phyloP scores from a whole-genome alignment of 1,139 yeast species.

The Eremothecium gossypii region DNA sequence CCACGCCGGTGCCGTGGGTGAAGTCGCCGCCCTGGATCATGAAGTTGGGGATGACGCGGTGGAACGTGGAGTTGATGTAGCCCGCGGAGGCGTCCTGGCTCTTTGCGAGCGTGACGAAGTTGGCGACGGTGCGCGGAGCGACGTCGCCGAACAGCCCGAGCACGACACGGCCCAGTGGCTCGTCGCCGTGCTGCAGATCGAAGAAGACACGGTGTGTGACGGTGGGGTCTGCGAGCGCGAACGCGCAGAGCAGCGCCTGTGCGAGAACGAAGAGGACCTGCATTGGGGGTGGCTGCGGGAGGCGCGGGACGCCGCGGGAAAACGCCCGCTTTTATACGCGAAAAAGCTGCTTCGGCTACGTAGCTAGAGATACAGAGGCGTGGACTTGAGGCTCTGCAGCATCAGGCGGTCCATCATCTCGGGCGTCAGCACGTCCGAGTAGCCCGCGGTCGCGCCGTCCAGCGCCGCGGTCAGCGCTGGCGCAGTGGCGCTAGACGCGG shows the following conservation, averaged over 20 bases:
- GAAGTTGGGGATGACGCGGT: constrained; percentile 65
- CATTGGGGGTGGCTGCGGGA: neutral
- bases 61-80: constrained; percentile 56
- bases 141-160: constrained; percentile 64
- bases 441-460: constrained; percentile 7
- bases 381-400: constrained; percentile 26
- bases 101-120: constrained; percentile 57
- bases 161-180: constrained; percentile 52
- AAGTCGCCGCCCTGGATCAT: constrained; percentile 84
- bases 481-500: constrained; percentile 13
- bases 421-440: constrained; percentile 16
- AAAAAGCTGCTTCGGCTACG: neutral
- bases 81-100: constrained; percentile 39
- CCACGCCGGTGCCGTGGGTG: constrained; percentile 59
- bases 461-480: constrained; percentile 8
- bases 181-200: constrained; percentile 50
- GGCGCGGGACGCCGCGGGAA: neutral
- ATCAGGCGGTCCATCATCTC: constrained; percentile 27
- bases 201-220: constrained; percentile 55
- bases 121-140: constrained; percentile 67
- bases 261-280: neutral
- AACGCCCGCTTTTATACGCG: neutral
- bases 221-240: constrained; percentile 41
- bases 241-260: constrained; percentile 1
- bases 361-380: constrained; percentile 23